Base-by-base conservation (phyloP, 257 asterid genomes). In the Solanum ossicruentum region DNA sequence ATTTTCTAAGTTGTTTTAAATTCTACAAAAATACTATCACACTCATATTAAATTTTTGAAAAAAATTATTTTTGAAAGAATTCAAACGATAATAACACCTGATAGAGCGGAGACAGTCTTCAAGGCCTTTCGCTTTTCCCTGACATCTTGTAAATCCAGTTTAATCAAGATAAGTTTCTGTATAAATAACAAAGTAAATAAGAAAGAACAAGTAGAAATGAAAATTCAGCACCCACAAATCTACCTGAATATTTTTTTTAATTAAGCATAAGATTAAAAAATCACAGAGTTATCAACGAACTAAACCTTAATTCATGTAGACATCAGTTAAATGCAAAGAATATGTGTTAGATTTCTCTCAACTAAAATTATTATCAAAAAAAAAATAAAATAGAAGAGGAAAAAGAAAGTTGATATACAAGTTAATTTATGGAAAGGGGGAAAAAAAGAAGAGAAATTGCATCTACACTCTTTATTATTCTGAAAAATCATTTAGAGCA, bases 51-150 rank as follows among this genome's bases (percentile, higher is more conserved):
- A 41, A 45, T 8, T 36, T 36, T 36, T 36, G 0, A 0, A 36
- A 36, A 36, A 36, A 8, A 45, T 45, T 1, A 45, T 8, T 45
- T 45, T 45, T 45, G n/a, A 8, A 45, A 45, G 49, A 45, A 45
- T 45, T 45, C 10, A 2, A 45, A 8, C 51, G 8, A 1, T 45
- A 79, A 45, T 9, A 45, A 83, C 60, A 92, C 96, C 96, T 83
- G 96, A 47, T 39, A 91, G 91, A 7, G 93, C 45, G 21, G 94
- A 18, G 72, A 89, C 96, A 18, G 93, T 93, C 84, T 93, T 93
- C 89, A 93, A 84, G 87, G 92, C 96, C 91, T 86, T 91, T 65
- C 96, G 72, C 81, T 91, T 91, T 81, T 93, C 94, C 39, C 51
- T 77, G 26, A 81, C 91, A 21, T 91, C 96, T 86, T 89, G 86